These are phyloP conservation scores for Bjerkandera adusta DNA, from an alignment of 1,284 basidiomycete species.

Conservation along the genomic window DNA sequence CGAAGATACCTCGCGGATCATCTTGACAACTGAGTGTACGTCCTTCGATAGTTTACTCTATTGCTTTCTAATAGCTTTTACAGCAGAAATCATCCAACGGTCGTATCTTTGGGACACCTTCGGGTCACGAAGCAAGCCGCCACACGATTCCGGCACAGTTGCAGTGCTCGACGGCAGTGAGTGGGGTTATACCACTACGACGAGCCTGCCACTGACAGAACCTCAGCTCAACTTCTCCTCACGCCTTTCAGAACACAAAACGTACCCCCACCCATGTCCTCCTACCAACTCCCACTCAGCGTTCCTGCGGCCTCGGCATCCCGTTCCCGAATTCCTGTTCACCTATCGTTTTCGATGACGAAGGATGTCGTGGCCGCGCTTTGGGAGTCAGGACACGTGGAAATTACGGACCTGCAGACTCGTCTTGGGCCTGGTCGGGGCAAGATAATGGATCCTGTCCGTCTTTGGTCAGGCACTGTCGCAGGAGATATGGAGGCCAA, in stretches of 20 bases:
- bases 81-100: slow-evolving; percentile 60
- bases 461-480: slow-evolving; percentile 44
- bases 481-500: slow-evolving; percentile 21
- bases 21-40: slow-evolving; percentile 69
- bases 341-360: slow-evolving; percentile 61
- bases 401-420: slow-evolving; percentile 71
- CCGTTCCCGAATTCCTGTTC: slow-evolving; percentile 49
- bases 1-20: slow-evolving; percentile 70
- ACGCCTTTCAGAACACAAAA: slow-evolving; percentile 95
- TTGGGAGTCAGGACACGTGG: slow-evolving; percentile 62
- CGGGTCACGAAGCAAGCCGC: slow-evolving; percentile 57
- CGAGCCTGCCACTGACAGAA: background rate
- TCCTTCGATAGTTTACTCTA: slow-evolving; percentile 12
- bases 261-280: slow-evolving; percentile 94
- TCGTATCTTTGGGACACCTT: slow-evolving; percentile 80
- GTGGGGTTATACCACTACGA: slow-evolving; percentile 25
- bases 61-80: slow-evolving; percentile 2
- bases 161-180: slow-evolving; percentile 90
- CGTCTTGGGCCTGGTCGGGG: slow-evolving; percentile 58
- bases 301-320: slow-evolving; percentile 16
- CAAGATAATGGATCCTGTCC: slow-evolving; percentile 60
- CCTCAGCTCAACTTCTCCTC: slow-evolving; percentile 68
- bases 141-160: slow-evolving; percentile 81
- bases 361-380: slow-evolving; percentile 66
- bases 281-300: slow-evolving; percentile 52